Conservation (phyloP, 2,329 filamentous ascomycete species). For the Hypoxylon sp. region DNA sequence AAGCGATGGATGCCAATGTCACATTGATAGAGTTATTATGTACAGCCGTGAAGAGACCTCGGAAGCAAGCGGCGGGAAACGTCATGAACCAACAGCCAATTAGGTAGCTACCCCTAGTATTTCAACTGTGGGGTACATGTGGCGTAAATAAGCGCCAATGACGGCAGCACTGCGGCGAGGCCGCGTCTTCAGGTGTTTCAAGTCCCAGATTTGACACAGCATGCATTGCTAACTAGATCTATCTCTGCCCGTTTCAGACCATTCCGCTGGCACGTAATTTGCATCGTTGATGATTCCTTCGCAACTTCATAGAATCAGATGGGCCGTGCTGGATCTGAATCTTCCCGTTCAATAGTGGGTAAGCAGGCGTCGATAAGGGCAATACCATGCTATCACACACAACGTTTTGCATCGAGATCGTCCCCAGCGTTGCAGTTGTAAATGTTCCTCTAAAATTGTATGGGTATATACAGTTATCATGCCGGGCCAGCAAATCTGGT, state of each 20-base stretch:
- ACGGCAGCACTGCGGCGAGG: slow-evolving; percentile 21
- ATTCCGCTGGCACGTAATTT: not conserved
- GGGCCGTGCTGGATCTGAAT: not conserved
- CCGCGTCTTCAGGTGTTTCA: slow-evolving; percentile 30
- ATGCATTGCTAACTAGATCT: not conserved
- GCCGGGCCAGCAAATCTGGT: slow-evolving; percentile 9
- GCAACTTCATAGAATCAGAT: not conserved
- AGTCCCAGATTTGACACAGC: slow-evolving; percentile 19
- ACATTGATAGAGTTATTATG: not conserved
- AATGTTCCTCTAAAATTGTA: slow-evolving; percentile 32
- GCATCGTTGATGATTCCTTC: slow-evolving; percentile 1
- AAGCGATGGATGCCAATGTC: not conserved
- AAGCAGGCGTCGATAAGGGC: not conserved
- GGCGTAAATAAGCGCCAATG: slow-evolving; percentile 20
- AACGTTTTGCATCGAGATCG: not conserved
- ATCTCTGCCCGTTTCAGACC: not conserved
- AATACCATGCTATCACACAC: not conserved
- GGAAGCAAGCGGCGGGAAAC: slow-evolving; percentile 7
- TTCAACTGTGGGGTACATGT: slow-evolving; percentile 1
- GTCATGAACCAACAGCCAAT: slow-evolving; percentile 4
- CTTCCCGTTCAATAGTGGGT: too few species aligned
- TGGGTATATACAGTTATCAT: slow-evolving; percentile 32
- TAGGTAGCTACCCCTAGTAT: not conserved
- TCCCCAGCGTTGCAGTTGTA: slow-evolving; percentile 18
- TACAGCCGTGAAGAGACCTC: slow-evolving; percentile 1